Evolutionary conservation across 495 filamentous ascomycete species (phyloP).

Genomic region (Acidomyces sp.): DNA sequence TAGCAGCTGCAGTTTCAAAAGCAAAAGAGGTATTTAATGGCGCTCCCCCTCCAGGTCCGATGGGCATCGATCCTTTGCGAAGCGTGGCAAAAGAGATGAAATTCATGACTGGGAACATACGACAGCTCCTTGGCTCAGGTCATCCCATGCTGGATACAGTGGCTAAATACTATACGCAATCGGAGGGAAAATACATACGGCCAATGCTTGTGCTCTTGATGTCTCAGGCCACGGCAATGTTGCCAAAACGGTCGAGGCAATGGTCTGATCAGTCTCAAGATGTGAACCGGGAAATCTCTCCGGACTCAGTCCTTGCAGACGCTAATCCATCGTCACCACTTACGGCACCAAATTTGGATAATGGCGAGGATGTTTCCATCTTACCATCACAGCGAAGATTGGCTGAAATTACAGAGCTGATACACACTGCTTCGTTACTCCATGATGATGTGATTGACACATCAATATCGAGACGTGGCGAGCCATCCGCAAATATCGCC

Average conservation of each 20-base stretch:
- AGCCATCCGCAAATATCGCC: slow-evolving; percentile 76
- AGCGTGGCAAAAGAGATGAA: slow-evolving; percentile 93
- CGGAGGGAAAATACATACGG: slow-evolving; percentile 91
- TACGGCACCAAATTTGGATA: slow-evolving; percentile 25
- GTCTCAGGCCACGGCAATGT: slow-evolving; percentile 76
- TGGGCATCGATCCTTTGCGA: slow-evolving; percentile 31
- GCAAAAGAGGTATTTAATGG: slow-evolving; percentile 69
- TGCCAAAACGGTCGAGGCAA: slow-evolving; percentile 46
- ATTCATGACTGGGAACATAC: slow-evolving; percentile 78
- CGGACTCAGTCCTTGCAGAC: slow-evolving; percentile 61
- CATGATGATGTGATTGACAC: slow-evolving; percentile 98
- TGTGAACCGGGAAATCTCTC: slow-evolving; percentile 69
- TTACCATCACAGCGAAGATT: slow-evolving; percentile 84
- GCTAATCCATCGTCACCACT: slow-evolving; percentile 48
- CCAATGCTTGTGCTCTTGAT: slow-evolving; percentile 89
- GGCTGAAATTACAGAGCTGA: slow-evolving; percentile 92
- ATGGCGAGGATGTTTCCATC: slow-evolving; percentile 44
- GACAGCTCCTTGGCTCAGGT: slow-evolving; percentile 75
- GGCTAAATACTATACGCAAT: slow-evolving; percentile 95
- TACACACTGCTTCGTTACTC: slow-evolving; percentile 89
- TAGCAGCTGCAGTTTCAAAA: slow-evolving; percentile 57
- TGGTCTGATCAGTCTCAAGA: slow-evolving; percentile 11
- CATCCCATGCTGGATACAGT: slow-evolving; percentile 89
- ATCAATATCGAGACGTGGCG: slow-evolving; percentile 65
- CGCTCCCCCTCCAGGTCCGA: slow-evolving; percentile 38